Evolutionary conservation across 2,329 filamentous ascomycete genomes (phyloP), one percentile per base, ranked within the genome.

Genomic region (Akanthomyces muscarius): DNA sequence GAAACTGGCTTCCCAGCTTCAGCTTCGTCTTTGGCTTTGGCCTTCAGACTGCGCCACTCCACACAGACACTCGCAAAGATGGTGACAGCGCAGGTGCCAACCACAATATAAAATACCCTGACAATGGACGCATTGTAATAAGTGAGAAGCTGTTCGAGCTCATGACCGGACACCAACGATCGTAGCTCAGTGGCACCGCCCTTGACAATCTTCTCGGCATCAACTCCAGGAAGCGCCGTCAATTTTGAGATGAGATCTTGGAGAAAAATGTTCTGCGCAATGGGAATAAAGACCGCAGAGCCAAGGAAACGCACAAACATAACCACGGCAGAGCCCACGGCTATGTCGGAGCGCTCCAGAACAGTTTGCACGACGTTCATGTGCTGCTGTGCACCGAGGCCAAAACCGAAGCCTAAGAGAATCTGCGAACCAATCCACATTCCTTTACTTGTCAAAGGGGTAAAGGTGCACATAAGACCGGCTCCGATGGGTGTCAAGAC

Each of bases 41-140:
- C 80, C 68, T 83, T 83, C 18, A 84, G 76, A 62, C 78, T 83
- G 72, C 78, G 79, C 78, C 78, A 80, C 69, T 83, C 81, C 62
- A 81, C 75, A 1, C 73, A 71, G 4, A 75, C 66, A 5, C 70
- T 68, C 0, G 75, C 75, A 18, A 77, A 41, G 50, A 79, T 73
- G 0, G 76, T 73, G 8, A 80, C 62, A 8, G 74, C 74, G 1
- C 75, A 76, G 14, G 80, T 67, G 0, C 75, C 78, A 41, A 74
- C 72, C 16, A 71, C 71, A 53, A 79, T 69, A 10, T 75, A 68
- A 65, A 77, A 79, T 0, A 76, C 63, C 0, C 76, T 67, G 5
- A 69, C 68, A 3, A 72, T 72, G 10, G 80, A 55, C 3, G 76
- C 74, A 6, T 73, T 71, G 65, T 75, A 78, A 65, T 80, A 79